Evolutionary conservation across 2,329 filamentous ascomycete species (phyloP).

Genomic region (Davidsoniella neocaledoniae): DNA sequence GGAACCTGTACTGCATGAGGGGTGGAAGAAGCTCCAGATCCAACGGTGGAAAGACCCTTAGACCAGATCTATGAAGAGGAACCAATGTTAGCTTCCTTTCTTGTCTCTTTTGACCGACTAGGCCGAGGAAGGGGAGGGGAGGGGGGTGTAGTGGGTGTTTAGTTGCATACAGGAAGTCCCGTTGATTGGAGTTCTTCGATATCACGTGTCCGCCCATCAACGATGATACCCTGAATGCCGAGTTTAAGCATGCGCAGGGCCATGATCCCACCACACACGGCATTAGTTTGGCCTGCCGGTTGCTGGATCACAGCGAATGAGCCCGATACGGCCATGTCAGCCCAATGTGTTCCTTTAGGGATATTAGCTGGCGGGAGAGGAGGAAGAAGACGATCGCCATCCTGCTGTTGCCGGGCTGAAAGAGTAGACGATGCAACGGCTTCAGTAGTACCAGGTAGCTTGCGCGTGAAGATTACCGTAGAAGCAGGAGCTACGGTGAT

Average conservation of each 20-base stretch:
- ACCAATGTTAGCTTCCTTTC: neutral
- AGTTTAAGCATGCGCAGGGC: constrained; percentile 49
- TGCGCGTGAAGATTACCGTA: constrained; percentile 46
- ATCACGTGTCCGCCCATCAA: constrained; percentile 52
- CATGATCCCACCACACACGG: constrained; percentile 63
- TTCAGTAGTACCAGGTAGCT: constrained; percentile 24
- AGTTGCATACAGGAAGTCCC: constrained; percentile 35
- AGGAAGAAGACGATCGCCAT: neutral
- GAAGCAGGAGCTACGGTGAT: constrained; percentile 32
- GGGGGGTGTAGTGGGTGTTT: no score
- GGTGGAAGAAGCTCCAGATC: constrained; percentile 37
- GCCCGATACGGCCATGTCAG: constrained; percentile 41
- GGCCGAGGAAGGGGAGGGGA: no score
- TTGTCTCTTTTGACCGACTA: neutral
- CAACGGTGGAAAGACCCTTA: constrained; percentile 38
- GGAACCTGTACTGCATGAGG: constrained; percentile 36
- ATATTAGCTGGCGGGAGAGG: constrained; percentile 29
- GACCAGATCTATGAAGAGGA: constrained; percentile 32
- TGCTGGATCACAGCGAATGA: constrained; percentile 53
- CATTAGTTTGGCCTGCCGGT: constrained; percentile 47
- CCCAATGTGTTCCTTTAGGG: constrained; percentile 46
- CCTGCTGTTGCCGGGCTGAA: neutral
- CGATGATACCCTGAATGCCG: constrained; percentile 44
- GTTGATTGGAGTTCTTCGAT: constrained; percentile 39
- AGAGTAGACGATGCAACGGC: neutral